Percentiles rank a stretch among this genome's conserved stretches.
Conservation (phyloP, 768 basidiomycete species). For the Brasilioporus rufonigricans region DNA sequence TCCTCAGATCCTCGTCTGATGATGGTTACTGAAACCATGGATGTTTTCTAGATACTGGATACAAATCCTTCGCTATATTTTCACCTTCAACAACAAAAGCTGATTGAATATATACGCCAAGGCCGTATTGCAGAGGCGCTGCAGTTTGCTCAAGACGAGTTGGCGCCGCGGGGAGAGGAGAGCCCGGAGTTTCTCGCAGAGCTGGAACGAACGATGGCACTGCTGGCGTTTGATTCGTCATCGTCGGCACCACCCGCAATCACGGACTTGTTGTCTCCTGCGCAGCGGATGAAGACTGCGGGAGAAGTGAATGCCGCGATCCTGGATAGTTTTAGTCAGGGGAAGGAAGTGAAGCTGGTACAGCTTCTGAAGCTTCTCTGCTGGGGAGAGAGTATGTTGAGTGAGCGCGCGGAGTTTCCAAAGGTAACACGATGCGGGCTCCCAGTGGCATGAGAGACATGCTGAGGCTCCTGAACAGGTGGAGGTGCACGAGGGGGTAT, state of each 20-base stretch:
- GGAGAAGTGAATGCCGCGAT: conserved; percentile 96
- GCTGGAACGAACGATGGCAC: conserved; percentile 92
- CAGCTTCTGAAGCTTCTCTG: conserved; percentile 77
- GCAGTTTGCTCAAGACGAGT: conserved; percentile 87
- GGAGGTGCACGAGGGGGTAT: conserved; percentile 28
- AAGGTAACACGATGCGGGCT: conserved; percentile 45
- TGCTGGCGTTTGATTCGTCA: conserved; percentile 77
- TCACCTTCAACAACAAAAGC: conserved; percentile 90
- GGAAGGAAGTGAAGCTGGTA: conserved; percentile 87
- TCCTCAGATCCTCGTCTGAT: not conserved
- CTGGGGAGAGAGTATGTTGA: conserved; percentile 84
- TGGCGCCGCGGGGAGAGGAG: conserved; percentile 94
- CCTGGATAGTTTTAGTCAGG: conserved; percentile 86
- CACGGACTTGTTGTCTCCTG: conserved; percentile 76
- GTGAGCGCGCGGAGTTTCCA: conserved; percentile 78
- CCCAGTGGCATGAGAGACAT: conserved; percentile 22
- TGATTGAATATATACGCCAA: conserved; percentile 92
- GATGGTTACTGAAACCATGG: conserved; percentile 12
- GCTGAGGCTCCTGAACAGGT: conserved; percentile 28
- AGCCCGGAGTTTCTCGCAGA: conserved; percentile 91
- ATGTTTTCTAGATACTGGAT: conserved; percentile 80
- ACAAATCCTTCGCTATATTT: conserved; percentile 93
- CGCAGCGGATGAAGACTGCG: conserved; percentile 92
- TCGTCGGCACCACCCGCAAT: conserved; percentile 57
- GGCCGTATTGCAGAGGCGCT: conserved; percentile 78